A percentile compares a stretch with the other conserved stretches of the same genome.
phyloP scores from a whole-genome alignment of 116 monocot species.

The Cymodocea nodosa region DNA sequence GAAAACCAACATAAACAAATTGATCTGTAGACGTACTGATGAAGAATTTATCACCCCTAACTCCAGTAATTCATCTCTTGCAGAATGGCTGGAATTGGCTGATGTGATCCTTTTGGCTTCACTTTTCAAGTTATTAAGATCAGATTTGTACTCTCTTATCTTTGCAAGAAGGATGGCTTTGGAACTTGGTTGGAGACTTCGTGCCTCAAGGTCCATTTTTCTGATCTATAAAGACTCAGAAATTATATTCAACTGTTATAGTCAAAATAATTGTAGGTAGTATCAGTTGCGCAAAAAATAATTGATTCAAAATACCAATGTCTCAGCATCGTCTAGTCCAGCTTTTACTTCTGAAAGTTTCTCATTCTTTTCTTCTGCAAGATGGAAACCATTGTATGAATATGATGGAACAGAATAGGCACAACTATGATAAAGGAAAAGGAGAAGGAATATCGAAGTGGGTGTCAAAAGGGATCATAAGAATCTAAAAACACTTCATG shows the following conservation, averaged over 20 bases:
- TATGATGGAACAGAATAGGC: not conserved
- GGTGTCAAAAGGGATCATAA: too few species aligned
- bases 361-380: slow-evolving; percentile 44
- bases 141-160: slow-evolving; percentile 52
- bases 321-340: slow-evolving; percentile 42
- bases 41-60: slow-evolving; percentile 39
- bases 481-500: too few species aligned
- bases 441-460: too few species aligned
- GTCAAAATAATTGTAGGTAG: not conserved
- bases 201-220: slow-evolving; percentile 64
- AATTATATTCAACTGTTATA: not conserved
- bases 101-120: slow-evolving; percentile 37
- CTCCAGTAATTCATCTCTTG: slow-evolving; percentile 52
- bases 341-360: slow-evolving; percentile 36
- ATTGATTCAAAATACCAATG: slow-evolving; percentile 22
- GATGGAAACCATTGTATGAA: not conserved
- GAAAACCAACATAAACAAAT: not conserved
- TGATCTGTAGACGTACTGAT: slow-evolving; percentile 9
- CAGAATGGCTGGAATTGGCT: slow-evolving; percentile 9
- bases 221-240: slow-evolving; percentile 19
- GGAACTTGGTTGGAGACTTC: slow-evolving; percentile 40
- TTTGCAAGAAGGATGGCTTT: slow-evolving; percentile 51
- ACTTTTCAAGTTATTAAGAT: slow-evolving; percentile 48
- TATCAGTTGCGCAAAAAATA: not conserved
- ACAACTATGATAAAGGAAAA: not conserved